Percentiles rank a stretch among this genome's conserved stretches.
Evolutionary conservation across 225 moss, liverwort and hornwort species (phyloP).

Genomic region (Polytrichum formosum): DNA sequence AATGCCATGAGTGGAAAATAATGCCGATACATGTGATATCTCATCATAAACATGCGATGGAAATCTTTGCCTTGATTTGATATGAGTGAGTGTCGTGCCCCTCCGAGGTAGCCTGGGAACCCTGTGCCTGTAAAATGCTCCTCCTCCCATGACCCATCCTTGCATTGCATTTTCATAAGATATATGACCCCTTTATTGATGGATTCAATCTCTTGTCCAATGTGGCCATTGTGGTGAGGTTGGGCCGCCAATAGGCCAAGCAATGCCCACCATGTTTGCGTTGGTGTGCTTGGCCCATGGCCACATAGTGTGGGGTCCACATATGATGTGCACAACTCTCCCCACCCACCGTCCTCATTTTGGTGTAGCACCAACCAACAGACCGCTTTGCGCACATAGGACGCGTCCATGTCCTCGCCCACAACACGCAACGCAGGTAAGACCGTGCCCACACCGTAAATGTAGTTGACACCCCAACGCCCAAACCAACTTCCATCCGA

Average conservation of each 20-base stretch:
- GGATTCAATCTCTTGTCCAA: background rate
- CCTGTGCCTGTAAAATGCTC: background rate
- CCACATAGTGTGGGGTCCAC: background rate
- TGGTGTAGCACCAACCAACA: background rate
- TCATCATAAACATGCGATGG: background rate
- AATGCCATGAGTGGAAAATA: constrained; percentile 1
- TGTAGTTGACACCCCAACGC: background rate
- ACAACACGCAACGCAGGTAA: background rate
- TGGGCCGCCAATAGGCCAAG: background rate
- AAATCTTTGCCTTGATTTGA: background rate
- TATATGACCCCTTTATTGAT: background rate
- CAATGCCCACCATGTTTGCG: constrained; percentile 2
- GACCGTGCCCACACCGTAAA: background rate
- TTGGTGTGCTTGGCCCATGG: background rate
- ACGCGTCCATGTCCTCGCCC: background rate
- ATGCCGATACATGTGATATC: background rate
- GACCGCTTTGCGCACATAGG: background rate
- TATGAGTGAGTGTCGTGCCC: background rate
- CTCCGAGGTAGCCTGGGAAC: background rate
- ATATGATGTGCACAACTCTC: constrained; percentile 1
- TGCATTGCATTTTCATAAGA: background rate
- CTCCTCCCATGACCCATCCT: background rate
- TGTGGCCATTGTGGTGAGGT: background rate
- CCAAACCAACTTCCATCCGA: background rate
- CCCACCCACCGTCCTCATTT: constrained; percentile 3